Evolutionary conservation across 2,329 filamentous ascomycete species (phyloP).

Genomic region (Mycocentrospora acerina): DNA sequence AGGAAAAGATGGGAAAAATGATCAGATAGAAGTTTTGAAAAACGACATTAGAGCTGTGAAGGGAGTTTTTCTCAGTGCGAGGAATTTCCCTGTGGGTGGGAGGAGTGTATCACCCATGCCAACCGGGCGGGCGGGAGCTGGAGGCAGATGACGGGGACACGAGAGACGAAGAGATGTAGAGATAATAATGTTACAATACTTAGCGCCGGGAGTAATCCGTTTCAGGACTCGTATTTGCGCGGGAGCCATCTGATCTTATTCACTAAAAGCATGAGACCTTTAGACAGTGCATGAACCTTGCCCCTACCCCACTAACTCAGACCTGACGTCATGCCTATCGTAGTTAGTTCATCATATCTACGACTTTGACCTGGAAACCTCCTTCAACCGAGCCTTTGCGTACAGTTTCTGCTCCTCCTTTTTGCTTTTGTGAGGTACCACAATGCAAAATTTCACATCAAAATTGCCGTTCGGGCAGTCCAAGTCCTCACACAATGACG

Average conservation of each 20-base stretch:
- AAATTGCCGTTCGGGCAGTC: constrained; percentile 39
- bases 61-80: constrained; percentile 72
- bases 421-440: not conserved
- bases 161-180: no score
- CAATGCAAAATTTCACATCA: constrained; percentile 35
- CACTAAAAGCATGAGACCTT: no score
- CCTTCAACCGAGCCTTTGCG: no score
- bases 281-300: no score
- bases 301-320: not conserved
- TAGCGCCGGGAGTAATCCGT: no score
- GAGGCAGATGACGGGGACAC: constrained; percentile 5
- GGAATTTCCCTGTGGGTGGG: constrained; percentile 61
- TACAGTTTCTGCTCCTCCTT: not conserved
- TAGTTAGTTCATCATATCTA: no score
- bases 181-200: no score
- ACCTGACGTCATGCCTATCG: no score
- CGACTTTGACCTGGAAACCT: no score
- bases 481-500: constrained; percentile 31
- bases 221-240: no score
- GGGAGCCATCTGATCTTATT: no score
- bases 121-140: constrained; percentile 16
- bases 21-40: constrained; percentile 72
- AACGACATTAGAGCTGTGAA: constrained; percentile 78
- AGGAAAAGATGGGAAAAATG: constrained; percentile 60
- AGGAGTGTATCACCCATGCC: constrained; percentile 20